Evolutionary conservation across 768 basidiomycete species (phyloP), one percentile per base, ranked within the genome.

Genomic region (Mycena filopes): DNA sequence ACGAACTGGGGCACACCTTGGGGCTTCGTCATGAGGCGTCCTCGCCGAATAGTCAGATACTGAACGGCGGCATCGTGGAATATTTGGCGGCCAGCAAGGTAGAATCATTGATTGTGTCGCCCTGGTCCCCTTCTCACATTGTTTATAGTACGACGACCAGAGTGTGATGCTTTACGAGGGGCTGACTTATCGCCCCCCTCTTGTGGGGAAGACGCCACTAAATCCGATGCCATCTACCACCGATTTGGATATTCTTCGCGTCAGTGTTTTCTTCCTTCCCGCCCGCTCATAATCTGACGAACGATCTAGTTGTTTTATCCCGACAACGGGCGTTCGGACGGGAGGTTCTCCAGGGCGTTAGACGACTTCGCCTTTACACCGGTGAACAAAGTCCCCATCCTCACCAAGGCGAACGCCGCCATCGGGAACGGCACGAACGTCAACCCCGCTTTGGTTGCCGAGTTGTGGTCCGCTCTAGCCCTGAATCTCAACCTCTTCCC

Each of bases 151-250:
- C 33, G 64, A 65, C 21, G 10, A 20, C 18, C 16, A 42, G 8
- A 65, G 64, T 21, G 28, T 65, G 4, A 65, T 65, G 64, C 36
- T 65, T 1, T 65, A 65, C 43, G 12, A 1, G 4, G 20, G 48
- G 15, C 11, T 49, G 15, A 42, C 50, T n/a, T 48, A 38, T 16
- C 8, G 1, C 4, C 4, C 20, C 4, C 23, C 41, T 2, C 9
- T 49, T 18, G 28, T 20, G 2, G 10, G 11, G 21, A 33, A 12
- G 16, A 1, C 33, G 13, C 23, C 21, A 12, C 38, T 50, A 5
- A 60, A 53, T 20, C 3, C 10, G 6, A 25, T 7, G 8, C 64
- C 64, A 0, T 65, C 57, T 0, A 18, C 20, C 9, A 60, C 57
- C 20, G 64, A 65, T 16, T 49, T 59, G 29, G 57, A 21, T 25